Conservation (phyloP, 306 rosid species). For the Bauhinia variegata region DNA sequence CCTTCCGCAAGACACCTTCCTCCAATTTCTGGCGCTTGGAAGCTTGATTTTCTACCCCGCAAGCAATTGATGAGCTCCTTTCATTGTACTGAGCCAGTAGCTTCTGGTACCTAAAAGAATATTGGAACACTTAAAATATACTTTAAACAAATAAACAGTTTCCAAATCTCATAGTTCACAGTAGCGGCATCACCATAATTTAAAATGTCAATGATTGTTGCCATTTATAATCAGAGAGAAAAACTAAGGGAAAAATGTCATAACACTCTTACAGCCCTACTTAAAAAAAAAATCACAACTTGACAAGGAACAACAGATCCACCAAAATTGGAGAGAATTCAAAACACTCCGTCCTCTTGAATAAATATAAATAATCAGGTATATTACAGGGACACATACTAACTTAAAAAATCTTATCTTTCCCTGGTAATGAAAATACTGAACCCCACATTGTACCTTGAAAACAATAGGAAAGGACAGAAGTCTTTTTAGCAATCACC, state of each 20-base stretch:
- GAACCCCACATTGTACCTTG: background rate
- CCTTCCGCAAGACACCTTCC: conserved; percentile 79
- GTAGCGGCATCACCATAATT: conserved; percentile 4
- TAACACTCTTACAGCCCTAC: conserved; percentile 2
- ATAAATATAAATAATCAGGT: conserved; percentile 16
- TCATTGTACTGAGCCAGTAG: conserved; percentile 53
- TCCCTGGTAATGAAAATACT: background rate
- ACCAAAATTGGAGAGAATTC: conserved; percentile 2
- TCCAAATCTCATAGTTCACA: conserved; percentile 20
- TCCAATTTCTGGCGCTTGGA: conserved; percentile 91
- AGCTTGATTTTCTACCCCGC: conserved; percentile 77
- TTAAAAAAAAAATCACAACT: conserved; percentile 13
- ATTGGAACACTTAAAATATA: conserved; percentile 24
- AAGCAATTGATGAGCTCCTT: conserved; percentile 50
- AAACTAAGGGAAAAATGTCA: conserved; percentile 23
- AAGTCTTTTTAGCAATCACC: conserved; percentile 54
- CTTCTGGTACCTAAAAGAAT: conserved; percentile 65
- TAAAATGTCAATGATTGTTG: conserved; percentile 25
- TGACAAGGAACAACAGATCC: conserved; percentile 7
- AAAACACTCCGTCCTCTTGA: conserved; percentile 6
- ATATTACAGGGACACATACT: conserved; percentile 18
- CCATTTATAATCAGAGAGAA: conserved; percentile 25
- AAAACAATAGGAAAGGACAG: conserved; percentile 23
- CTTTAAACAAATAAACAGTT: conserved; percentile 25
- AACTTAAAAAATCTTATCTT: conserved; percentile 22